A percentile compares a stretch with the other conserved stretches of the same genome.
These are phyloP conservation scores for Rhododendron molle DNA, from an alignment of 148 eudicot species.

Conservation along the genomic window DNA sequence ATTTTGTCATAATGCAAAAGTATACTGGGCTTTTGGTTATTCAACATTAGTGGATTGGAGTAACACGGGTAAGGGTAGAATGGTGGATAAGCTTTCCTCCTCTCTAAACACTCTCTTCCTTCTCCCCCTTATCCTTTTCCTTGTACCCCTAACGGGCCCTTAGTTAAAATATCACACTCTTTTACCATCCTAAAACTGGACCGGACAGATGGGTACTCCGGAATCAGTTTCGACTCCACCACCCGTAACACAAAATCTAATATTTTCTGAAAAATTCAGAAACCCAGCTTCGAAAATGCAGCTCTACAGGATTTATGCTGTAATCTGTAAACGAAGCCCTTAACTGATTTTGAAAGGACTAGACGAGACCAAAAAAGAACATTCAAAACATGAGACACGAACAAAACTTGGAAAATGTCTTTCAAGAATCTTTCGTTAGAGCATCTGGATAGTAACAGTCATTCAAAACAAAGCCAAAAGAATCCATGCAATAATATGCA, in stretches of 20 bases:
- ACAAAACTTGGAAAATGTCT: neutral
- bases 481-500: conserved; percentile 6
- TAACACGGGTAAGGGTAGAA: no score
- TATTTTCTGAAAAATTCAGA: neutral
- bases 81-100: no score
- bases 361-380: neutral
- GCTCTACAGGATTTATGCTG: neutral
- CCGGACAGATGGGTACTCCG: neutral
- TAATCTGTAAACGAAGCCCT: neutral
- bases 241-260: neutral
- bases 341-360: neutral
- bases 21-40: no score
- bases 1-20: neutral
- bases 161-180: neutral
- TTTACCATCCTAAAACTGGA: neutral
- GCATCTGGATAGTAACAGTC: conserved; percentile 14
- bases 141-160: no score
- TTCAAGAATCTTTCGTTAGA: conserved; percentile 5
- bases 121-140: no score
- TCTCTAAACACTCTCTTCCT: no score
- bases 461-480: neutral
- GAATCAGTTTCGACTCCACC: neutral
- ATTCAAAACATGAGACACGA: neutral
- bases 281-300: neutral
- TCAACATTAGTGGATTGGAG: no score